Conservation (phyloP, 495 filamentous ascomycete genomes). For the Penicillium desertorum region DNA sequence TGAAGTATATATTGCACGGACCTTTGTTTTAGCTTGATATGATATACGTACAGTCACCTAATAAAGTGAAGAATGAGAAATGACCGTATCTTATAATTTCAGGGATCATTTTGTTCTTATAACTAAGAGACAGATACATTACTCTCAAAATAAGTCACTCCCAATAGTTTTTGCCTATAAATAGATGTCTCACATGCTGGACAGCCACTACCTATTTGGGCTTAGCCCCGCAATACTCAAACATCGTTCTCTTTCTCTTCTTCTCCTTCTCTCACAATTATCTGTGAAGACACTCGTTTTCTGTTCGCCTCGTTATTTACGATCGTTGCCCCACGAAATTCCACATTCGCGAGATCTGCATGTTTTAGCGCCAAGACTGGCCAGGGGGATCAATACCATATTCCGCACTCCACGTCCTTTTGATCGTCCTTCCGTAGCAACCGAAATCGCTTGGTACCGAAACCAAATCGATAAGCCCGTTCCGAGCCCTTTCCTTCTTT, state of each 20-base stretch:
- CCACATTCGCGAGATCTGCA: conserved; percentile 25
- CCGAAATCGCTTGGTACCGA: conserved; percentile 4
- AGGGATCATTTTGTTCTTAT: too few relatives aligned
- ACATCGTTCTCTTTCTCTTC: conserved; percentile 12
- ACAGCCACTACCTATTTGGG: conserved; percentile 23
- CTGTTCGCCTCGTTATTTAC: not conserved
- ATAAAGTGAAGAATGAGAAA: too few relatives aligned
- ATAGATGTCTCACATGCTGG: conserved; percentile 31
- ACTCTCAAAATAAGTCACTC: too few relatives aligned
- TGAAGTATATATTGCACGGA: too few relatives aligned
- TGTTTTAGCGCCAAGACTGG: conserved; percentile 16
- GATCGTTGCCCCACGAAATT: conserved; percentile 10
- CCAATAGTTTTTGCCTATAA: conserved; percentile 15
- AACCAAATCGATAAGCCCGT: not conserved
- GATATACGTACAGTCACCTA: too few relatives aligned
- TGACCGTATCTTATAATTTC: too few relatives aligned
- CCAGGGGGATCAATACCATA: conserved; percentile 14
- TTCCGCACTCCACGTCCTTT: conserved; percentile 17
- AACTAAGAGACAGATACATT: too few relatives aligned
- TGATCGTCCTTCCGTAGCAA: conserved; percentile 8
- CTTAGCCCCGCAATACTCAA: conserved; percentile 26
- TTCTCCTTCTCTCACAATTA: conserved; percentile 7
- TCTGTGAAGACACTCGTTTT: conserved; percentile 9
- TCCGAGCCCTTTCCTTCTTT: not conserved
- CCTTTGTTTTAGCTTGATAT: too few relatives aligned